Conservation (phyloP, 108 stramenopile genomes). For the Schizochytrium sp. region DNA sequence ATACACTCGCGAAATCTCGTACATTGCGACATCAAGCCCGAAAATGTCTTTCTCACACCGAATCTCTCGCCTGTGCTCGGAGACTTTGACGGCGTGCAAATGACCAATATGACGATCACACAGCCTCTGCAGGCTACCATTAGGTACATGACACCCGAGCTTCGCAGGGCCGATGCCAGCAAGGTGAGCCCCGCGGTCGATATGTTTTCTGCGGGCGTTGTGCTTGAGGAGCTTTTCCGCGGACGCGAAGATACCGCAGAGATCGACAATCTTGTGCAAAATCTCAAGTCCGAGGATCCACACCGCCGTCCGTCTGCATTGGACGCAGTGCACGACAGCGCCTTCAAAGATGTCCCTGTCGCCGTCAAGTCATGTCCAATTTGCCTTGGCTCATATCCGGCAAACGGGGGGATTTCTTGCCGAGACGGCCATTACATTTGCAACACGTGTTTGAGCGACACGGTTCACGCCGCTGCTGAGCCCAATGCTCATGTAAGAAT, state of each 20-base stretch:
- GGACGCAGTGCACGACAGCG: neutral
- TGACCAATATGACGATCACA: neutral
- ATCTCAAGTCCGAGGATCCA: neutral
- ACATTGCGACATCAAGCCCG: slow-evolving; percentile 32
- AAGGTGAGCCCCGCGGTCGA: neutral
- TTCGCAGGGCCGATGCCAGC: neutral
- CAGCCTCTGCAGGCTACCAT: neutral
- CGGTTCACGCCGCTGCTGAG: neutral
- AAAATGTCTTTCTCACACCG: slow-evolving; percentile 12
- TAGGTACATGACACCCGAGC: neutral
- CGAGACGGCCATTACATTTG: neutral
- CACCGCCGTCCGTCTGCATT: neutral
- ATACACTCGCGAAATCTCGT: slow-evolving; percentile 26
- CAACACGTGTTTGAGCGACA: neutral
- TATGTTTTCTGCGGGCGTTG: neutral
- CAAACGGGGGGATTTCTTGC: neutral
- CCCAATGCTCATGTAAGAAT: neutral
- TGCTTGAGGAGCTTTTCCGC: neutral
- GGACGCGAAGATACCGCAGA: neutral
- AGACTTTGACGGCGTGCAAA: neutral
- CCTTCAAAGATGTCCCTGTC: neutral
- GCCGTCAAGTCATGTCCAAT: neutral
- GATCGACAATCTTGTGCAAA: neutral
- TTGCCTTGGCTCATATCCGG: neutral
- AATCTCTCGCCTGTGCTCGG: neutral